Evolutionary conservation across 148 eudicot genomes (phyloP).

Genomic region (Vaccinium corymbosum): DNA sequence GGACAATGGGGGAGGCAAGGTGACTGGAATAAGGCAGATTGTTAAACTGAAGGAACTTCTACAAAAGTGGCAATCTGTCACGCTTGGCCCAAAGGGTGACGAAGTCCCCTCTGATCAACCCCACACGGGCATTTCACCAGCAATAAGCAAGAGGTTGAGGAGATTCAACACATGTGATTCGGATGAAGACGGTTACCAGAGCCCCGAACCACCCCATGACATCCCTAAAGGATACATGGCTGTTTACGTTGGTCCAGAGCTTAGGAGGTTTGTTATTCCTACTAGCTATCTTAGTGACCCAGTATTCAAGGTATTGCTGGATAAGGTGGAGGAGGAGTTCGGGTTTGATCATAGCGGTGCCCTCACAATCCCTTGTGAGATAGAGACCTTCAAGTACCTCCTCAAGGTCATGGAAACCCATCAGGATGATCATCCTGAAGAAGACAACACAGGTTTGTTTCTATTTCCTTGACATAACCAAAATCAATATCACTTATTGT

Average conservation of each 20-base stretch:
- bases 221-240: constrained; percentile 83
- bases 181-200: constrained; percentile 65
- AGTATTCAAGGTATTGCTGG: constrained; percentile 62
- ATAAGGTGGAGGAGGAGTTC: constrained; percentile 84
- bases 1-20: constrained; percentile 37
- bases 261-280: constrained; percentile 78
- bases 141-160: constrained; percentile 35
- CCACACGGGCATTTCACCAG: constrained; percentile 46
- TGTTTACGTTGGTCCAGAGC: constrained; percentile 78
- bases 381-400: constrained; percentile 82
- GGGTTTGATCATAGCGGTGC: constrained; percentile 79
- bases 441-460: constrained; percentile 13
- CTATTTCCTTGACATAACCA: not conserved
- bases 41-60: constrained; percentile 61
- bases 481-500: not conserved
- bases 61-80: constrained; percentile 53
- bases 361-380: constrained; percentile 77
- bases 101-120: not conserved
- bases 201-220: constrained; percentile 59
- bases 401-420: constrained; percentile 61
- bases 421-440: constrained; percentile 31
- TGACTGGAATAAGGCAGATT: constrained; percentile 62
- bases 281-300: constrained; percentile 64
- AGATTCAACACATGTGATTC: constrained; percentile 36
- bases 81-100: constrained; percentile 34